phyloP scores from a whole-genome alignment of 2,329 filamentous ascomycete genomes.

The Elsinoe perseae region DNA sequence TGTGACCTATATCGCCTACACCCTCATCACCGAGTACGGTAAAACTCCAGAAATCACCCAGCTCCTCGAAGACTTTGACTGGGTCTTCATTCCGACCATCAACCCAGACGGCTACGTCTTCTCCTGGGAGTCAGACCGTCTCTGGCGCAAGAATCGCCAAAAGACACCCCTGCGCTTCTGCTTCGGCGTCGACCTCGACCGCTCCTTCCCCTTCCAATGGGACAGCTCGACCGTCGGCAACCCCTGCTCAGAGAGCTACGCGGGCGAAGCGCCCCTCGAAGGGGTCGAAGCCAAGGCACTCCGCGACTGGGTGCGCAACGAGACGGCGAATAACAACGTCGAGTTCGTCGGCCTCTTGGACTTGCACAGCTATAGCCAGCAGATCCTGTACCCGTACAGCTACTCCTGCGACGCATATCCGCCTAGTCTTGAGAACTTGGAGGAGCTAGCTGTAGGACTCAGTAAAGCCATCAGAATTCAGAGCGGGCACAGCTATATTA shows the following conservation, averaged over 20 bases:
- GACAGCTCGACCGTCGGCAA: constrained; percentile 59
- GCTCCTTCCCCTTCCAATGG: constrained; percentile 80
- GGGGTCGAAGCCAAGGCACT: constrained; percentile 69
- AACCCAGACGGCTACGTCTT: constrained; percentile 96
- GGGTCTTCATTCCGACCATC: constrained; percentile 77
- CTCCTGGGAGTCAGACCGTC: constrained; percentile 80
- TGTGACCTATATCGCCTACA: constrained; percentile 85
- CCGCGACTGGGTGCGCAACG: constrained; percentile 73
- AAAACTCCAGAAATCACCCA: constrained; percentile 63
- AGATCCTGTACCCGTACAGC: constrained; percentile 86
- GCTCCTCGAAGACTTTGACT: constrained; percentile 75
- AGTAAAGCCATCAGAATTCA: constrained; percentile 82
- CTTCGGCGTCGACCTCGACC: constrained; percentile 80
- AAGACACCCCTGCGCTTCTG: constrained; percentile 76
- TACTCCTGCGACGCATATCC: constrained; percentile 73
- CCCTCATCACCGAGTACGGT: constrained; percentile 73
- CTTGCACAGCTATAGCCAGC: constrained; percentile 90
- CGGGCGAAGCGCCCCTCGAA: constrained; percentile 75
- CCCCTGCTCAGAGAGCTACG: constrained; percentile 85
- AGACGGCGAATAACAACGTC: constrained; percentile 62
- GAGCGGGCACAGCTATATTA: constrained; percentile 45
- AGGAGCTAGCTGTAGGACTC: constrained; percentile 81
- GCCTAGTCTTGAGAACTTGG: constrained; percentile 81
- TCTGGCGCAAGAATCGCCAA: constrained; percentile 94
- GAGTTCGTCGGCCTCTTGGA: constrained; percentile 81